Evolutionary conservation across 2,329 filamentous ascomycete species (phyloP).

Genomic region (Dendryphion nanum): DNA sequence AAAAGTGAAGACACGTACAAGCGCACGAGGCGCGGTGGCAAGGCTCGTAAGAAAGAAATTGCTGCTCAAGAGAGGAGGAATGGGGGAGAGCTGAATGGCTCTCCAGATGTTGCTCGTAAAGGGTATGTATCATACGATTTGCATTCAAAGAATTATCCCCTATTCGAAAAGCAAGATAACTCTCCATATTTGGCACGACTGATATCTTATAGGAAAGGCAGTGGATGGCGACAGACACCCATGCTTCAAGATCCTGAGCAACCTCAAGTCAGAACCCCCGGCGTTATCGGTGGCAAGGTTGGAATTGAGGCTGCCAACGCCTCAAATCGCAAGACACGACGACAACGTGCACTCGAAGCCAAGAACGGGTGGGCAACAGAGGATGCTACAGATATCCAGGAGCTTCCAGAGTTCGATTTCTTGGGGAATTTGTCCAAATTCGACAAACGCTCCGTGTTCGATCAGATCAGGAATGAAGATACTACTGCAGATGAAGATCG

Average conservation of each 20-base stretch:
- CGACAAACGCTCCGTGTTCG: constrained; percentile 88
- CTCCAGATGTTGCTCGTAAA: constrained; percentile 30
- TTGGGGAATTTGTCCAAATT: constrained; percentile 87
- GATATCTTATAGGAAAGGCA: constrained; percentile 48
- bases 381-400: constrained; percentile 90
- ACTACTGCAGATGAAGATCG: constrained; percentile 84
- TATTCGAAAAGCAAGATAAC: too few species aligned
- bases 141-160: neutral
- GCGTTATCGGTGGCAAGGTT: constrained; percentile 38
- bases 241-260: constrained; percentile 60
- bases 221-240: constrained; percentile 68
- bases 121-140: constrained; percentile 34
- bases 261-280: constrained; percentile 35
- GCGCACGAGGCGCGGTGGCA: constrained; percentile 46
- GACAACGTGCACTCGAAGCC: constrained; percentile 52
- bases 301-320: constrained; percentile 36
- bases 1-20: constrained; percentile 41
- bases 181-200: too few species aligned
- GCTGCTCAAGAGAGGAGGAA: constrained; percentile 42
- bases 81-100: constrained; percentile 23
- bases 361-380: constrained; percentile 93
- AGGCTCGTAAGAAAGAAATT: constrained; percentile 46
- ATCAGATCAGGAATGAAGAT: constrained; percentile 87
- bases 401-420: constrained; percentile 94
- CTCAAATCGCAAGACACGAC: constrained; percentile 44